Evolutionary conservation across 2,329 filamentous ascomycete species (phyloP), one percentile per base, ranked within the genome.

Genomic region (Neopestalotiopsis sp.): DNA sequence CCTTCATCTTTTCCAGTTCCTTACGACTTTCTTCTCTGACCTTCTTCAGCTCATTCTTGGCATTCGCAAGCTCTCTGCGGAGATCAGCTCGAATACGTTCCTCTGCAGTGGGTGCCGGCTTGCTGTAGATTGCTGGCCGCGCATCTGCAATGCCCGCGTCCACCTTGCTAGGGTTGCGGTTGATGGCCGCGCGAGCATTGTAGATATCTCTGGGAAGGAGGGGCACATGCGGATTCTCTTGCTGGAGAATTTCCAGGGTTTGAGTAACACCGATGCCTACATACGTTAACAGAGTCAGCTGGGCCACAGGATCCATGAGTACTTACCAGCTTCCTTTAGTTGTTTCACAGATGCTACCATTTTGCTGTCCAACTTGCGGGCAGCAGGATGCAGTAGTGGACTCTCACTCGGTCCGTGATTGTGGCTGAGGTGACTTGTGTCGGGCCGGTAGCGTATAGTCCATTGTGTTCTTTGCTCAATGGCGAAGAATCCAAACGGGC

Each of bases 401-500:
- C 89, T 90, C 76, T 91, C 89, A 74, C 89, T 91, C 1, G 89
- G 89, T 0, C 87, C 87, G 73, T 91, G 89, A 73, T 91, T 91
- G 77, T 91, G 89, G 67, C 83, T 79, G 56, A 91, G 79, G 74
- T 91, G 89, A 65, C 82, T 75, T 5, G 83, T 78, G 70, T 91
- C 86, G 2, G 89, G 89, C 4, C 89, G 86, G 74, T 91, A 91
- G 66, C 89, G 84, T 69, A 91, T 86, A 0, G 88, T 89, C 89
- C 89, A 91, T 72, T 91, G 88, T 0, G 88, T 90, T 69, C 89
- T 84, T 74, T 91, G 88, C 77, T 91, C 89, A 52, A 91, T 89
- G 67, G 89, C 89, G 72, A 91, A 91, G 77, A 91, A 91, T n/a
- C 89, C 89, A 76, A 91, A 91, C 38, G 88, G 88, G 71, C 89